Percentiles rank a stretch among this genome's conserved stretches.
phyloP scores from a whole-genome alignment of 106 monocot genomes.

The Xerophyta viscosa region DNA sequence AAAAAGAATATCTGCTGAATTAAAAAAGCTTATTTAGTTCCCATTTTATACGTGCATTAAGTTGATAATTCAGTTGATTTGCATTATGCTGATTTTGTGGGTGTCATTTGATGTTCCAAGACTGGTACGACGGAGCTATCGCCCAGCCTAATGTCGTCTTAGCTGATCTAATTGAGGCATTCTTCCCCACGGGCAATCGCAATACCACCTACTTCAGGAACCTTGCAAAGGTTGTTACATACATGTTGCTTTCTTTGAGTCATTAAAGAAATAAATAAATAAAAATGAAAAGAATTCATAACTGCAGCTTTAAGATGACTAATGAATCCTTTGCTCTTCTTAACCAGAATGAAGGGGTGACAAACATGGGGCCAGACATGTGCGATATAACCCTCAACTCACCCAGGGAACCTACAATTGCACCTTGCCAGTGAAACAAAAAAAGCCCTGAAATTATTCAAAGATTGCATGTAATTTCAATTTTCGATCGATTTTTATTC shows the following conservation, averaged over 20 bases:
- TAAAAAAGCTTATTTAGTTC: too few relatives aligned
- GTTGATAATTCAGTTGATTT: neutral
- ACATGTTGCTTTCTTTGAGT: neutral
- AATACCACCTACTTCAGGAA: constrained; percentile 75
- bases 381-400: constrained; percentile 38
- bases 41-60: too few relatives aligned
- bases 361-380: constrained; percentile 33
- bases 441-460: too few relatives aligned
- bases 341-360: constrained; percentile 53
- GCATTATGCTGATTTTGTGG: neutral
- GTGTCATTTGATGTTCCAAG: constrained; percentile 14
- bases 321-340: neutral
- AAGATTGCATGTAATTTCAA: too few relatives aligned
- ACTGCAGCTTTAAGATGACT: neutral
- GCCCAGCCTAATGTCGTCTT: constrained; percentile 88
- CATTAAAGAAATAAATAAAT: too few relatives aligned
- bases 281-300: too few relatives aligned
- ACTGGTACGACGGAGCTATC: constrained; percentile 87
- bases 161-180: constrained; percentile 79
- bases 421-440: constrained; percentile 40
- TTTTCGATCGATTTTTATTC: too few relatives aligned
- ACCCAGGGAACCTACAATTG: constrained; percentile 56
- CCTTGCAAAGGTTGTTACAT: constrained; percentile 54
- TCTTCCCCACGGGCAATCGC: constrained; percentile 83
- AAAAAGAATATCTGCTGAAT: too few relatives aligned